phyloP scores from a whole-genome alignment of 768 basidiomycete genomes.

The Lactarius evosmus region DNA sequence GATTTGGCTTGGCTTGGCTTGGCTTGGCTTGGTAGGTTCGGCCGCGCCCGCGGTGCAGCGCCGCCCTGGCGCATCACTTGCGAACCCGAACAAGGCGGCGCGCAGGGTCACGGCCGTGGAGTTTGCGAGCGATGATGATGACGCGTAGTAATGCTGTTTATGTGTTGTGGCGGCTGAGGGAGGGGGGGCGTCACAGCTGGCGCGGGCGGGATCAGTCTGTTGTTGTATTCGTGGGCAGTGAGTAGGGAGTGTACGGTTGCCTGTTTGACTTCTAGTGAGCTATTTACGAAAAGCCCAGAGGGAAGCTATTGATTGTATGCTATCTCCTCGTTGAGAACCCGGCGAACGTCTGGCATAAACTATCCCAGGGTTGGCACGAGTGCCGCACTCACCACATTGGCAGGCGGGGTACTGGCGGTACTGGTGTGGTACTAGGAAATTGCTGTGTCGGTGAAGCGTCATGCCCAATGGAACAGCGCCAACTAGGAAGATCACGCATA shows the following conservation, averaged over 20 bases:
- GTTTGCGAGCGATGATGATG: slow-evolving; percentile 22
- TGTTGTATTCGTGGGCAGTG: not conserved
- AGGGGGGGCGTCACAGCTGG: no score
- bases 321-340: not conserved
- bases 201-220: no score
- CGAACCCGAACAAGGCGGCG: slow-evolving; percentile 22
- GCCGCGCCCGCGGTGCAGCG: slow-evolving; percentile 7
- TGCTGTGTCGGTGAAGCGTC: not conserved
- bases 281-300: not conserved
- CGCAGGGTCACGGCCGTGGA: slow-evolving; percentile 19
- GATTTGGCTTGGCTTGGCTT: no score
- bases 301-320: no score
- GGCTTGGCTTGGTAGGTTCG: slow-evolving; percentile 2
- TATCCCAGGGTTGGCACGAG: not conserved
- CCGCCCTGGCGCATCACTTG: slow-evolving; percentile 20
- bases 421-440: not conserved
- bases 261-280: not conserved
- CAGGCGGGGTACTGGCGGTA: not conserved
- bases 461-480: not conserved
- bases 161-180: not conserved
- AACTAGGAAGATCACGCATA: not conserved
- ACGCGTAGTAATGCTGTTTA: not conserved
- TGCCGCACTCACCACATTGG: not conserved
- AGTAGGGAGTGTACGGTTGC: not conserved
- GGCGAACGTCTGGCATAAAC: not conserved